Percentiles rank a stretch among this genome's conserved stretches.
These are phyloP conservation scores for Lavandula angustifolia DNA, from an alignment of 257 asterid species.

Conservation along the genomic window DNA sequence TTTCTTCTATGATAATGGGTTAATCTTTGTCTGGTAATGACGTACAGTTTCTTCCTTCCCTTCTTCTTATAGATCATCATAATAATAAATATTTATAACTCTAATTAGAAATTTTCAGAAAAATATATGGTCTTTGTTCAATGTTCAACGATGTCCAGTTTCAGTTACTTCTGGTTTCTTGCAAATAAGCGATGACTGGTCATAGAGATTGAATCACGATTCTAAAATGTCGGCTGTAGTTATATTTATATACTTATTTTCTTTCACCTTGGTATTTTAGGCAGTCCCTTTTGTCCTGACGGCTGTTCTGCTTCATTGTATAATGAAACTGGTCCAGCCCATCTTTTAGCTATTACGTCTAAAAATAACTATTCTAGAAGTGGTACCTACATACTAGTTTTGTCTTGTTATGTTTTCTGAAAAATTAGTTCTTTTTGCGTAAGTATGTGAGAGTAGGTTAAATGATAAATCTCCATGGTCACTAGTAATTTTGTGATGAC, in stretches of 20 bases:
- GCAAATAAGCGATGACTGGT: constrained; percentile 25
- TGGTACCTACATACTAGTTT: constrained; percentile 7
- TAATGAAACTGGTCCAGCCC: too few relatives aligned
- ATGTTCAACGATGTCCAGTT: constrained; percentile 27
- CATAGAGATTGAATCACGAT: constrained; percentile 28
- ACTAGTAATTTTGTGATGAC: constrained; percentile 29
- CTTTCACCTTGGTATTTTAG: constrained; percentile 23
- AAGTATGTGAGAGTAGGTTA: neutral
- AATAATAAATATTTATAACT: too few relatives aligned
- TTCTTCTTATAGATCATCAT: neutral
- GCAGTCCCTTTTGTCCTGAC: constrained; percentile 35
- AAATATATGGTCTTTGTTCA: constrained; percentile 32
- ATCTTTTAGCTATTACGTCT: too few relatives aligned
- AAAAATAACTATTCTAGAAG: neutral
- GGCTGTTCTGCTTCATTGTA: too few relatives aligned
- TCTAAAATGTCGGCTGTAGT: constrained; percentile 40
- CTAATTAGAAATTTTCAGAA: too few relatives aligned
- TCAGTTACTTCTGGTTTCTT: constrained; percentile 42
- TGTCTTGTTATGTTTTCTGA: neutral
- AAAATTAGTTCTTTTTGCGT: neutral
- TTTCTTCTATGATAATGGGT: constrained; percentile 3
- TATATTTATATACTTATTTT: constrained; percentile 25
- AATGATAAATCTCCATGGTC: constrained; percentile 29
- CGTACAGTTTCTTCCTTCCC: constrained; percentile 7
- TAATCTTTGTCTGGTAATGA: constrained; percentile 16